A percentile compares a stretch with the other conserved stretches of the same genome.
Evolutionary conservation across 148 eudicot genomes (phyloP).

Genomic region (Fagopyrum tataricum): DNA sequence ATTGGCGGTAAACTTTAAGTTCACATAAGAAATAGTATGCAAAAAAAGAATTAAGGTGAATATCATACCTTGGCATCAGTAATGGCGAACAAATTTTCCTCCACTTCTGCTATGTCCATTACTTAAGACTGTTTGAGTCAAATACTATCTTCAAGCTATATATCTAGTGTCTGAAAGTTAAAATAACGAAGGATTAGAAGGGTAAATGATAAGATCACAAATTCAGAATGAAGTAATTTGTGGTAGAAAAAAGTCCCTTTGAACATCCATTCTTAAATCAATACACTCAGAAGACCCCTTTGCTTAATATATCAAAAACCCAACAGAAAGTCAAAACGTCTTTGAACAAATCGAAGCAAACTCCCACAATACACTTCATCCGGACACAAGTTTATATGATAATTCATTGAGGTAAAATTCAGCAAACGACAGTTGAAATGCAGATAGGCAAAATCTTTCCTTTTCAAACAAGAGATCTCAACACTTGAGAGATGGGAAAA

Average conservation of each 20-base stretch:
- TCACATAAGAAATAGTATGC: not conserved
- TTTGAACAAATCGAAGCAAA: not conserved
- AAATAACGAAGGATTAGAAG: not conserved
- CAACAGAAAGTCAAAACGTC: not conserved
- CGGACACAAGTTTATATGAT: not conserved
- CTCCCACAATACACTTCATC: not conserved
- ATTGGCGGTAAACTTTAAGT: not conserved
- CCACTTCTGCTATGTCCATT: constrained; percentile 74
- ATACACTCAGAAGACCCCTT: not conserved
- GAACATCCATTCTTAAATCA: not conserved
- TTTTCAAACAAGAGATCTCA: constrained; percentile 12
- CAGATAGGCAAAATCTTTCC: constrained; percentile 4
- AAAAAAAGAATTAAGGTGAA: not conserved
- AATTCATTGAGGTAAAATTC: not conserved
- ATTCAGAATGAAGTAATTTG: not conserved
- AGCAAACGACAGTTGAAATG: not conserved
- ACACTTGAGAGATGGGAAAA: not conserved
- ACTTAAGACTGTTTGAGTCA: not conserved
- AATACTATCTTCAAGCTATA: constrained; percentile 18
- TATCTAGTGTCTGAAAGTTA: constrained; percentile 26
- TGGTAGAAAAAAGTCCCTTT: not conserved
- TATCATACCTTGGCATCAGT: constrained; percentile 79
- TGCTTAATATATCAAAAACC: not conserved
- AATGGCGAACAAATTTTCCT: constrained; percentile 58
- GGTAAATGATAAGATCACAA: not conserved